Evolutionary conservation across 495 filamentous ascomycete species (phyloP).

Genomic region (Penicillium tannophilum): DNA sequence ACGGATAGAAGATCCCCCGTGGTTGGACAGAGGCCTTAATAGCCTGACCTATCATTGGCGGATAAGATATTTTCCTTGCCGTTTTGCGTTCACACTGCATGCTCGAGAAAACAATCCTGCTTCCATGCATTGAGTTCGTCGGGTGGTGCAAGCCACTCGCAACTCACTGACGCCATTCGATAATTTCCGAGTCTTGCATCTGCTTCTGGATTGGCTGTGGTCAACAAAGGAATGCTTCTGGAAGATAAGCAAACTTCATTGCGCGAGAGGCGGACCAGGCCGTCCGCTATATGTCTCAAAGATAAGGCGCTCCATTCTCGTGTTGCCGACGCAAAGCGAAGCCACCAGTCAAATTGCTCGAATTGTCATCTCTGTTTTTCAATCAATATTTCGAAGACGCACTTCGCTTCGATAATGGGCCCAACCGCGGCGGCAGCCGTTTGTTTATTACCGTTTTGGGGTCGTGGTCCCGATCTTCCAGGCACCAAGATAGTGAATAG

Average conservation of each 20-base stretch:
- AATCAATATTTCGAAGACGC: neutral
- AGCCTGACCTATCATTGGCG: conserved; percentile 14
- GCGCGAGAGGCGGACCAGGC: neutral
- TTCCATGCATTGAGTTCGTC: conserved; percentile 7
- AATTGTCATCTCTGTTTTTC: neutral
- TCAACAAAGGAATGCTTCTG: neutral
- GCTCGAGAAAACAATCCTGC: conserved; percentile 1
- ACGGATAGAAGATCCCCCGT: conserved; percentile 1
- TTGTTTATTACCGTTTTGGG: neutral
- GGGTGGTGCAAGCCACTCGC: conserved; percentile 5
- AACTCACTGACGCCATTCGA: conserved; percentile 1
- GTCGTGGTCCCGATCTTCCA: neutral
- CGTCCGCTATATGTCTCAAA: conserved; percentile 11
- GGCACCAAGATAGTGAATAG: neutral
- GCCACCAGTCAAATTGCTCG: neutral
- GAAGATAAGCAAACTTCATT: conserved; percentile 1
- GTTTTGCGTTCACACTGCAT: conserved; percentile 2
- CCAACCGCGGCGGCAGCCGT: neutral
- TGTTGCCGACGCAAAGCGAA: conserved; percentile 2
- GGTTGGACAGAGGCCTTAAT: conserved; percentile 1
- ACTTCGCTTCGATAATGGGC: neutral
- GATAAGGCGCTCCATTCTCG: neutral
- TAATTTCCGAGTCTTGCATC: neutral
- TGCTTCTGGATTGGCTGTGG: neutral
- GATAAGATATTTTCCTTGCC: conserved; percentile 19